Base-by-base conservation (phyloP, 257 asterid species). In the Solanum okadae region DNA sequence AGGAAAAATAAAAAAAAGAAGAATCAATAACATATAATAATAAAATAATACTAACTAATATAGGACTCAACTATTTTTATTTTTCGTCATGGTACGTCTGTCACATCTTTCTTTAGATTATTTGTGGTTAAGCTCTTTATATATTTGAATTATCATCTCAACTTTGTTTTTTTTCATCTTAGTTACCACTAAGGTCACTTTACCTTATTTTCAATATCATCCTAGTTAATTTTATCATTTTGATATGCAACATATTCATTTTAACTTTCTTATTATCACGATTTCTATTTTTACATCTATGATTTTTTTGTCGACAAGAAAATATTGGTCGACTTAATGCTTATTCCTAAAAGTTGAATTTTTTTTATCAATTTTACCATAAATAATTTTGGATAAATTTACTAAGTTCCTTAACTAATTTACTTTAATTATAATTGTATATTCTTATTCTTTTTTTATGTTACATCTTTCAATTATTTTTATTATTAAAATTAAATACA, bases 261-360 rank as follows among this genome's bases (percentile, higher is more conserved):
- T 63, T 3, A 63, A 63, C 0, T 9, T 23, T 23, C 0, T 12
- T 65, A 11, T 10, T 65, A 1, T n/a, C 3, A 65, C 1, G 5
- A 25, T 25, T 11, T 65, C 0, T 2, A 25, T 25, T 65, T 65
- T 10, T 63, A 2, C 1, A 10, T 4, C 0, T 8, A 1, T 4
- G 6, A 59, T 0, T 59, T 22, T 0, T 61, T 9, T 0, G 25
- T 3, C 9, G 1, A 9, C 5, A 25, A 10, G 0, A 11, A 2
- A 25, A 25, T 27, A 31, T 31, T 7, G 13, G 6, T 33, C 2
- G 20, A 75, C 83, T 34, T 35, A 78, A 8, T 78, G 23, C 35
- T 4, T 12, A 42, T 42, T 42, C 7, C 20, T n/a, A 25, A 78
- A 40, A 6, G 1, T 13, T 2, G n/a, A 20, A 8, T 5, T 15